Percentiles rank a stretch among this genome's conserved stretches.
phyloP scores from a whole-genome alignment of 2,329 filamentous ascomycete genomes.

The Colletotrichum tabaci region DNA sequence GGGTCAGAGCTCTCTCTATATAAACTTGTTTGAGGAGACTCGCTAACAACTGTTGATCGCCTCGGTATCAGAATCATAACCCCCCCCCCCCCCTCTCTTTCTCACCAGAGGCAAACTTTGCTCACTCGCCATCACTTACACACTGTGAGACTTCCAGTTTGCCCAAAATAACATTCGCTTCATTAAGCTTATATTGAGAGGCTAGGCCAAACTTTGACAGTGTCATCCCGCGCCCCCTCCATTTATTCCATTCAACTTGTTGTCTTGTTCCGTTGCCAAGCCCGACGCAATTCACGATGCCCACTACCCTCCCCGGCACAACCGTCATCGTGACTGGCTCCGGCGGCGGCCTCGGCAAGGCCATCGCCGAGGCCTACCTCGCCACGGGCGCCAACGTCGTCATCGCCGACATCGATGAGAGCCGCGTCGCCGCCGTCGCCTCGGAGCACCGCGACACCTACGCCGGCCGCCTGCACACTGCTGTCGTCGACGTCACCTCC shows the following conservation, averaged over 20 bases:
- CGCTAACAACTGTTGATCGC: no score
- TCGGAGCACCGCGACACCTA: conserved; percentile 38
- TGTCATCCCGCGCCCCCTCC: neutral
- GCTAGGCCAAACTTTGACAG: neutral
- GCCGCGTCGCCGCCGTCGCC: conserved; percentile 33
- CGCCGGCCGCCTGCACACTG: conserved; percentile 32
- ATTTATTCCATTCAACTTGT: neutral
- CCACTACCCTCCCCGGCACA: conserved; percentile 44
- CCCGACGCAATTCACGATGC: neutral
- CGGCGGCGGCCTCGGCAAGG: conserved; percentile 51
- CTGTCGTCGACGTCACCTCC: conserved; percentile 36
- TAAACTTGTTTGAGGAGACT: conserved; percentile 7
- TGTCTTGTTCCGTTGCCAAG: neutral
- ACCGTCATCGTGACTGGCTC: conserved; percentile 52
- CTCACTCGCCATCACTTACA: neutral
- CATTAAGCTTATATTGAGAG: neutral
- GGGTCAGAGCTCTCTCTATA: neutral
- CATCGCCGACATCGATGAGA: conserved; percentile 51
- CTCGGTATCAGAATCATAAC: neutral
- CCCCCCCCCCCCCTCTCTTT: neutral
- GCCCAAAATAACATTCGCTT: neutral
- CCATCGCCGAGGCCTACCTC: conserved; percentile 51
- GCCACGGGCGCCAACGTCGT: conserved; percentile 51
- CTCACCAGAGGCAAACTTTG: neutral
- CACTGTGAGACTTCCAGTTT: neutral